A percentile compares a stretch with the other conserved stretches of the same genome.
Conservation (phyloP, 352 stramenopile genomes). For the Phytophthora aleatoria region DNA sequence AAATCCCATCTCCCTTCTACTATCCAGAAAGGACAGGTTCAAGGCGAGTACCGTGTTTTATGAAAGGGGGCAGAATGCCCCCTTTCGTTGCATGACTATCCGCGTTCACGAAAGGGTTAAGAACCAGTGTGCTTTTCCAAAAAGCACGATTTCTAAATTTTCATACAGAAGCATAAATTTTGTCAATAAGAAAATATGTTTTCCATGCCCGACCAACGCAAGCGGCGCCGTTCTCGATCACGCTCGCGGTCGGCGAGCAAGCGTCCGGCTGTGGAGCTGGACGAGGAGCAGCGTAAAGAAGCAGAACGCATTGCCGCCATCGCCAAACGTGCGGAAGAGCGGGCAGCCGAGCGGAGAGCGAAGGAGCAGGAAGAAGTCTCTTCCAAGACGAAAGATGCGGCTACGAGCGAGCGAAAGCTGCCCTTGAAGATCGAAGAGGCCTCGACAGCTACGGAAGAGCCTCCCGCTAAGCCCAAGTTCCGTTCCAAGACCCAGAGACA, state of each 20-base stretch:
- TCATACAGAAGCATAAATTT: no score
- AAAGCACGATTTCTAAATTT: no score
- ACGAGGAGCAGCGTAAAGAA: constrained; percentile 55
- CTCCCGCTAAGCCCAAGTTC: constrained; percentile 61
- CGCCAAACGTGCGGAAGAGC: constrained; percentile 71
- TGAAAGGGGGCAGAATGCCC: no score
- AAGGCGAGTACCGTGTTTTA: no score
- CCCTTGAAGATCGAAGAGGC: constrained; percentile 34
- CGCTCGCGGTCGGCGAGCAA: constrained; percentile 37
- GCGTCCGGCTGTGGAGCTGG: constrained; percentile 12
- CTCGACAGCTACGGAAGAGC: neutral
- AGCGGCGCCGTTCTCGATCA: constrained; percentile 56
- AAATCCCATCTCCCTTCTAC: no score
- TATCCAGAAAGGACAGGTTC: no score
- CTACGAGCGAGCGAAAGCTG: constrained; percentile 40
- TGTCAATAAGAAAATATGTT: neutral
- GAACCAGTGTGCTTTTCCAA: no score
- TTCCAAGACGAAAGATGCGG: constrained; percentile 7
- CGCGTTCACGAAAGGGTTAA: no score
- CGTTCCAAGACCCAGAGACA: constrained; percentile 83
- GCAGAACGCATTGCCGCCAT: constrained; percentile 77
- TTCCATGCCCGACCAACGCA: constrained; percentile 32
- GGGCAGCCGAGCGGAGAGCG: constrained; percentile 44
- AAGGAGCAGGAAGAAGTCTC: constrained; percentile 19
- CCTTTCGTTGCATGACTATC: no score